Base-by-base conservation (phyloP, 768 basidiomycete genomes). In the Clathrus columnatus region DNA sequence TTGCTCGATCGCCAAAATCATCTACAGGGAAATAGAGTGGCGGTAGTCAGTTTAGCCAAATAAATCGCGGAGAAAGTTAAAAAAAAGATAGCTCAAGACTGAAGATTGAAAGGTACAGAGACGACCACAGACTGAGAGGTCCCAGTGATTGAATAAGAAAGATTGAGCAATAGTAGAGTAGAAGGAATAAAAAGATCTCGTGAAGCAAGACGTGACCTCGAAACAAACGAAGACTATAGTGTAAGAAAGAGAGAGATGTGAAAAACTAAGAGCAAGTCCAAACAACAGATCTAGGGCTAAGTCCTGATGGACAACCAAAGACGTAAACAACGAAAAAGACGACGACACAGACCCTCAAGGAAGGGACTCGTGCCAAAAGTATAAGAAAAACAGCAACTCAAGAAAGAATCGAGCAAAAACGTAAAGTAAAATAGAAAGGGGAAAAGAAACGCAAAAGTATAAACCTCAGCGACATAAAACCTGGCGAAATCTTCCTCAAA, bases 401-500 rank as follows among this genome's bases (percentile, higher is more conserved):
- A 53, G n/a, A 36, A 56, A 44, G 14, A 48, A 11, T 36, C 14
- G 11, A 20, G 26, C 45, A n/a, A 26, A 27, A 20, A 17, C 32
- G 63, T 65, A 62, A 56, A 29, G n/a, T 17, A 36, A 44, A 28
- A 36, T 26, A 36, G 43, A n/a, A 60, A 58, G 41, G 18, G 44
- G 32, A 51, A 24, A 58, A 64, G 59, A 50, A 36, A 58, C 43
- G 61, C 58, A 54, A 58, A 59, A 61, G 53, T 49, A 27, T 70
- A 52, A 64, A 92, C 91, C 79, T 97, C 95, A 54, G 94, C 88
- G 59, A 93, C 79, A 73, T 97, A 98, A 75, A 96, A 96, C 60
- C 87, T 81, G 57, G 89, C 84, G 69, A 93, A 92, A 64, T 84
- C 80, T 76, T 94, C 91, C 59, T 91, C 86, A 64, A 94, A 92